These are phyloP conservation scores for Globisporangium cylindrosporum DNA, from an alignment of 352 stramenopile genomes.

Conservation along the genomic window DNA sequence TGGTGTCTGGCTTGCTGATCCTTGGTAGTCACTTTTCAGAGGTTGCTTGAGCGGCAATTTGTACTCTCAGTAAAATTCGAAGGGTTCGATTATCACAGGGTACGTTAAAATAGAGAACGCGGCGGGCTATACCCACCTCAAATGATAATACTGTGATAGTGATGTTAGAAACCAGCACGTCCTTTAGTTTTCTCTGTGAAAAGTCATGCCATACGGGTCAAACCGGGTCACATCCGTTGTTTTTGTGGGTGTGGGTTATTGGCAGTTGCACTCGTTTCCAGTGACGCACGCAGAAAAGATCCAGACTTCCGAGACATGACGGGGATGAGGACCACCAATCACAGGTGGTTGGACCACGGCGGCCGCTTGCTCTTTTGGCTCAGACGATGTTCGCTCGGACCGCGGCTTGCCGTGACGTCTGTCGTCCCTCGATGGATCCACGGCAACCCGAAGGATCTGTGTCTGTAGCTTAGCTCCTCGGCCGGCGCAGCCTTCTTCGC, in stretches of 20 bases:
- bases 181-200: not conserved
- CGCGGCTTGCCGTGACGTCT: not conserved
- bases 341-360: slow-evolving; percentile 3
- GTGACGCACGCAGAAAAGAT: too few relatives aligned
- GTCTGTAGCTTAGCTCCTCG: not conserved
- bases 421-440: too few relatives aligned
- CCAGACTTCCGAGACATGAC: too few relatives aligned
- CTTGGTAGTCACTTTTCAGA: not conserved
- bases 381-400: not conserved
- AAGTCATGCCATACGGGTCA: not conserved
- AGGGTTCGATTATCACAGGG: not conserved
- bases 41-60: not conserved
- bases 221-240: not conserved
- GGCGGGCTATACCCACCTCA: not conserved
- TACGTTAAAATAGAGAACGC: not conserved
- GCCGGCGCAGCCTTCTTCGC: not conserved
- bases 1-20: not conserved
- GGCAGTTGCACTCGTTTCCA: not conserved
- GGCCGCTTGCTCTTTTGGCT: not conserved
- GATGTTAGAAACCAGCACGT: not conserved
- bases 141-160: too few relatives aligned
- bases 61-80: not conserved
- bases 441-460: not conserved
- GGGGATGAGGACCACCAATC: not conserved
- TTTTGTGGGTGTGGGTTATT: slow-evolving; percentile 4